phyloP scores from a whole-genome alignment of 176 grass and related monocot species.

The Oropetium thomaeum region DNA sequence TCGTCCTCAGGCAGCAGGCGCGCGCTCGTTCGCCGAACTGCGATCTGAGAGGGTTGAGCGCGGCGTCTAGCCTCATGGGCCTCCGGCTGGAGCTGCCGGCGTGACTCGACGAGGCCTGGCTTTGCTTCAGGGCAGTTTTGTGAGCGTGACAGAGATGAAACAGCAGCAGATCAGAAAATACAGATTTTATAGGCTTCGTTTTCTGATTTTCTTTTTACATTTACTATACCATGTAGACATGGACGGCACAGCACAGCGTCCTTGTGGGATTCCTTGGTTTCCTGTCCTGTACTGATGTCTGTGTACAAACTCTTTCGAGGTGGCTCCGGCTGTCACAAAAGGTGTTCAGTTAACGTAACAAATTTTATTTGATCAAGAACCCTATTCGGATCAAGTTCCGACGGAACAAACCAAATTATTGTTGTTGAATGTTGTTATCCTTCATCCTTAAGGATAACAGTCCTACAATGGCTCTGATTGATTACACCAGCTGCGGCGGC shows the following conservation, averaged over 20 bases:
- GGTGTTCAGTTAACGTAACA: not conserved
- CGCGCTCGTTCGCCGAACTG: not conserved
- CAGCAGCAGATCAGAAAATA: not conserved
- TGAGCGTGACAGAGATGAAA: not conserved
- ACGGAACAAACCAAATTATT: too few relatives aligned
- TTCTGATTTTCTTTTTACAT: not conserved
- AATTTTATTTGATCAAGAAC: too few relatives aligned
- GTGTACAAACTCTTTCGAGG: not conserved
- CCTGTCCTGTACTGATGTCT: slow-evolving; percentile 2
- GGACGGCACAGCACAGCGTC: not conserved
- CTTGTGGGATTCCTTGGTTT: not conserved
- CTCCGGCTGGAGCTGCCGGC: slow-evolving; percentile 34
- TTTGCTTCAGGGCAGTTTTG: slow-evolving; percentile 10
- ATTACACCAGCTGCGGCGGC: too few relatives aligned
- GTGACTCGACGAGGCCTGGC: not conserved
- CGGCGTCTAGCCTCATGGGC: not conserved
- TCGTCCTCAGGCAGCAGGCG: not conserved
- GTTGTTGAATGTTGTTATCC: too few relatives aligned
- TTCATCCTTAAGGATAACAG: too few relatives aligned
- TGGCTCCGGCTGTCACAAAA: not conserved
- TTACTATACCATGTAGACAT: not conserved
- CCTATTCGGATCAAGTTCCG: too few relatives aligned
- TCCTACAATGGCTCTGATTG: too few relatives aligned
- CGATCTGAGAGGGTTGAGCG: slow-evolving; percentile 6
- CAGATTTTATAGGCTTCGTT: not conserved